Evolutionary conservation across 768 basidiomycete genomes (phyloP).

Genomic region (Solioccasus polychromus): DNA sequence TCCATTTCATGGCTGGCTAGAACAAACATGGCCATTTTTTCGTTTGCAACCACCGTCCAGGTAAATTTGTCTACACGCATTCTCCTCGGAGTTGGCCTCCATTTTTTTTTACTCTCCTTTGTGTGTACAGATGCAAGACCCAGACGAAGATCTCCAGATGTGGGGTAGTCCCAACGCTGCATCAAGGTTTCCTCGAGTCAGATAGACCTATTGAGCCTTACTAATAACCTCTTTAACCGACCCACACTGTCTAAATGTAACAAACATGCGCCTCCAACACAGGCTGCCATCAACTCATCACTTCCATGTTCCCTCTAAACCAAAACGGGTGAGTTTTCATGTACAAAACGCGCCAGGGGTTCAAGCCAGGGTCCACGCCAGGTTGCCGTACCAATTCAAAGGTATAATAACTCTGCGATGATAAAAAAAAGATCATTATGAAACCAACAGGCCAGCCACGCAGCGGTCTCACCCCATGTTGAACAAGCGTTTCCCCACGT

Average conservation of each 20-base stretch:
- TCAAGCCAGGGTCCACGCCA: constrained; percentile 9
- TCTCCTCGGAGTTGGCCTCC: too few relatives aligned
- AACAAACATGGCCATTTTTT: too few relatives aligned
- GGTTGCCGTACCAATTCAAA: constrained; percentile 22
- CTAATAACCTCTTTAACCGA: too few relatives aligned
- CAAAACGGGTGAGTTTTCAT: constrained; percentile 28
- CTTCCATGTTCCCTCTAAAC: constrained; percentile 27
- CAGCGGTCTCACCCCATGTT: constrained; percentile 22
- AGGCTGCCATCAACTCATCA: constrained; percentile 12
- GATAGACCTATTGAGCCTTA: too few relatives aligned
- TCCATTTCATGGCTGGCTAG: too few relatives aligned
- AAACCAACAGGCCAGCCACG: not conserved
- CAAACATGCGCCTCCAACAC: not conserved
- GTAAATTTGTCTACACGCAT: too few relatives aligned
- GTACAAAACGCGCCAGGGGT: constrained; percentile 26
- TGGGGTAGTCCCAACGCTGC: too few relatives aligned
- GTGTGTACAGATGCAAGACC: too few relatives aligned
- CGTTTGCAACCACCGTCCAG: too few relatives aligned
- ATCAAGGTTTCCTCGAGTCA: too few relatives aligned
- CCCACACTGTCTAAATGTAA: not conserved
- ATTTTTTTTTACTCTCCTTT: too few relatives aligned
- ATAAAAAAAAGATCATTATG: not conserved
- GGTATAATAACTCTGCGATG: constrained; percentile 26
- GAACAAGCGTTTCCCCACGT: constrained; percentile 20
- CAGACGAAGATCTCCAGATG: too few relatives aligned